A percentile compares a stretch with the other conserved stretches of the same genome.
These are phyloP conservation scores for Xylaria sp. DNA, from an alignment of 495 filamentous ascomycete species.

Conservation along the genomic window DNA sequence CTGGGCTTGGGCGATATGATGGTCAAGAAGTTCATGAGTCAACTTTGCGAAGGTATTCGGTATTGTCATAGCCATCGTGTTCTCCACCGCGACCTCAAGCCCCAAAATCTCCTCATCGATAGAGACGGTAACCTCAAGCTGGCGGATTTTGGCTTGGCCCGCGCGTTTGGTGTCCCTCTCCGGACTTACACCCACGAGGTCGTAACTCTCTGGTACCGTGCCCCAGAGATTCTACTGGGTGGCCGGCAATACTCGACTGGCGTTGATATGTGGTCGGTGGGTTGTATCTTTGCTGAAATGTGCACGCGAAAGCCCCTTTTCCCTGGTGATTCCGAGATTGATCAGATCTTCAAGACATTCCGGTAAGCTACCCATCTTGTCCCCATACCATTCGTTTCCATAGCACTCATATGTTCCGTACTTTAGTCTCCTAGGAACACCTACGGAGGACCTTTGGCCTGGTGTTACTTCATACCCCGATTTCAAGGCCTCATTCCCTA, in stretches of 20 bases:
- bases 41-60: slow-evolving; percentile 86
- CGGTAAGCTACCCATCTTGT: slow-evolving; percentile 59
- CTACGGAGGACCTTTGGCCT: slow-evolving; percentile 87
- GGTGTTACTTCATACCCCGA: slow-evolving; percentile 98
- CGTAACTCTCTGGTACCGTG: slow-evolving; percentile 97
- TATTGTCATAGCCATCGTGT: slow-evolving; percentile 97
- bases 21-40: slow-evolving; percentile 97
- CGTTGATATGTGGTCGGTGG: slow-evolving; percentile 99
- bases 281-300: slow-evolving; percentile 99
- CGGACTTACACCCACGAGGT: slow-evolving; percentile 99
- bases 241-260: slow-evolving; percentile 98
- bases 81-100: slow-evolving; percentile 95
- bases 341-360: slow-evolving; percentile 99
- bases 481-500: slow-evolving; percentile 95
- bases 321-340: slow-evolving; percentile 97
- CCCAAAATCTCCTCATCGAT: slow-evolving; percentile 96
- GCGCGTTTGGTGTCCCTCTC: slow-evolving; percentile 95
- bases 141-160: slow-evolving; percentile 95
- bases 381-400: neutral
- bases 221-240: slow-evolving; percentile 97
- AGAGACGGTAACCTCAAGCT: slow-evolving; percentile 95
- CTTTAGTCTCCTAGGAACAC: slow-evolving; percentile 84
- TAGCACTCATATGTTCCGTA: neutral
- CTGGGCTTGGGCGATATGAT: slow-evolving; percentile 87
- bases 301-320: slow-evolving; percentile 97